Conservation (phyloP, 352 stramenopile species). For the Globisporangium apiculatum region DNA sequence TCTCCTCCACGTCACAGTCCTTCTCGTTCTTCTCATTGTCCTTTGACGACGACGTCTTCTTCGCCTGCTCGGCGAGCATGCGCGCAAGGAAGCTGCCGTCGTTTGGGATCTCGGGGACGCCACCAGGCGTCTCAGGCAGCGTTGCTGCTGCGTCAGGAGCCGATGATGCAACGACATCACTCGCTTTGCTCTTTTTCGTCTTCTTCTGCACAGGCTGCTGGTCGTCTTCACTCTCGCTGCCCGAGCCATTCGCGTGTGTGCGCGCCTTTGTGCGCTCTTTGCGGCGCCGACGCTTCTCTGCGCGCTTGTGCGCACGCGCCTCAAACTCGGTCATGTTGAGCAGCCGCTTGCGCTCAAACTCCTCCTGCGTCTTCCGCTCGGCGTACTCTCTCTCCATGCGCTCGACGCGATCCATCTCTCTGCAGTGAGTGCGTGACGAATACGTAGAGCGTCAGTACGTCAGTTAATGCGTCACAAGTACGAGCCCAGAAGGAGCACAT, state of each 20-base stretch:
- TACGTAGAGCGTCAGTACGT: neutral
- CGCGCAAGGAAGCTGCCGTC: conserved; percentile 73
- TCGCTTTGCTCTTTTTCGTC: conserved; percentile 13
- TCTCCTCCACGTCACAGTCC: neutral
- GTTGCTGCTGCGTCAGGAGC: neutral
- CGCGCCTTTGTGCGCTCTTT: conserved; percentile 61
- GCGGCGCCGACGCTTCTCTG: conserved; percentile 66
- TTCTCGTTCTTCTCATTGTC: neutral
- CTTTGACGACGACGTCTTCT: conserved; percentile 14
- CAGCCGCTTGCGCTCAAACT: conserved; percentile 64
- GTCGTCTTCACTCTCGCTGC: conserved; percentile 12
- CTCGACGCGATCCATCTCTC: conserved; percentile 90
- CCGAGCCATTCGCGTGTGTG: conserved; percentile 14
- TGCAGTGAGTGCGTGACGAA: conserved; percentile 5
- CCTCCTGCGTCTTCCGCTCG: conserved; percentile 44
- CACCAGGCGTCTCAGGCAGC: conserved; percentile 57
- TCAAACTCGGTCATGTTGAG: conserved; percentile 66
- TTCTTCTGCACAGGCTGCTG: conserved; percentile 8
- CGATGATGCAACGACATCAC: neutral
- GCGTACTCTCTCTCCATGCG: conserved; percentile 83
- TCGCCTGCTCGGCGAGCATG: conserved; percentile 61
- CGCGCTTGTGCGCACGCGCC: conserved; percentile 55
- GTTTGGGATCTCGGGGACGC: conserved; percentile 70
- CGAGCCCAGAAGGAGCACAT: no score
- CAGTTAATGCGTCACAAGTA: no score